phyloP scores from a whole-genome alignment of 768 basidiomycete genomes.

The Tricholoma sp. region DNA sequence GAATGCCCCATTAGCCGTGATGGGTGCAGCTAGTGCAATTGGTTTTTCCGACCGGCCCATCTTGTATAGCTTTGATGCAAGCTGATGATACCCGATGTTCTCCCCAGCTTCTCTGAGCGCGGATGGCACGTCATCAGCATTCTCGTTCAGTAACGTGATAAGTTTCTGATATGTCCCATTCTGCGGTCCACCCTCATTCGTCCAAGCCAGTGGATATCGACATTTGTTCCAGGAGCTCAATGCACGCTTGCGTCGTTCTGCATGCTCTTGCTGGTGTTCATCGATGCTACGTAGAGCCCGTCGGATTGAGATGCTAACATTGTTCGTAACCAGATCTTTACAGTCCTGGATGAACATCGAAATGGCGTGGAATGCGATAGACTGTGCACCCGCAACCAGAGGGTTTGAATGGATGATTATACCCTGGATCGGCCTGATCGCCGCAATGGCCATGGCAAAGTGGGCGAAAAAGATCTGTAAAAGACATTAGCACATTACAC shows the following conservation, averaged over 20 bases:
- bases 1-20: background rate
- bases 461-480: background rate
- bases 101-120: background rate
- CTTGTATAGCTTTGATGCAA: background rate
- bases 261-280: background rate
- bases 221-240: background rate
- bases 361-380: background rate
- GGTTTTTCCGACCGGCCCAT: background rate
- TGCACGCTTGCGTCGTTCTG: background rate
- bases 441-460: background rate
- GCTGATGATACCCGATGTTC: background rate
- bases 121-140: background rate
- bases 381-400: background rate
- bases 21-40: background rate
- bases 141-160: background rate
- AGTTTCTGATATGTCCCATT: background rate
- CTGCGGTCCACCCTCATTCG: background rate
- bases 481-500: background rate
- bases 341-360: background rate
- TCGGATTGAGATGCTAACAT: background rate
- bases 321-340: background rate
- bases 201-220: background rate
- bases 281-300: background rate
- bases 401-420: background rate
- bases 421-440: too few species aligned